These are phyloP conservation scores for Sporothrix curviconia DNA, from an alignment of 2,329 filamentous ascomycete genomes.

Conservation along the genomic window DNA sequence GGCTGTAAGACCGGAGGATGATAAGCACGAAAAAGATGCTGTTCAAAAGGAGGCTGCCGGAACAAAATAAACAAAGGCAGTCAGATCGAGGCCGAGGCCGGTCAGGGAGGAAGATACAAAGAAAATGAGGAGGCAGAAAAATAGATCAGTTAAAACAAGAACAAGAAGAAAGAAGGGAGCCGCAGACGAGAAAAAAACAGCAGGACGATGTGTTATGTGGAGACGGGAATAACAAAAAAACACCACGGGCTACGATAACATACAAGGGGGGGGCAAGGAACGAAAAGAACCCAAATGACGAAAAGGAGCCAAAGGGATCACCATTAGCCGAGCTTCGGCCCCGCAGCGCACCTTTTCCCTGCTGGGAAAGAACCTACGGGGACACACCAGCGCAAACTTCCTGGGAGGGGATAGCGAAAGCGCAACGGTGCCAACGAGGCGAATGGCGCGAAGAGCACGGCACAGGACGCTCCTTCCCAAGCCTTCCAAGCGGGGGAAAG, in stretches of 20 bases:
- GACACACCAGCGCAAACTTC: neutral
- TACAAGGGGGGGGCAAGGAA: too few species aligned
- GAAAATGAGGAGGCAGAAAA: neutral
- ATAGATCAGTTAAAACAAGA: neutral
- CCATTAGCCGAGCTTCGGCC: slow-evolving; percentile 1
- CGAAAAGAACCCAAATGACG: too few species aligned
- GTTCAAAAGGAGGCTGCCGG: neutral
- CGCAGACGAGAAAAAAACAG: neutral
- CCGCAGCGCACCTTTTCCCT: too few species aligned
- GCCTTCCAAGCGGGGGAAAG: too few species aligned
- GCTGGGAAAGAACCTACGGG: neutral
- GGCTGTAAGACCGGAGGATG: too few species aligned
- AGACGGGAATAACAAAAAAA: slow-evolving; percentile 1
- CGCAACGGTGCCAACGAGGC: neutral
- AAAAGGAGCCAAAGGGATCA: neutral
- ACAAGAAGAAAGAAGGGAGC: neutral
- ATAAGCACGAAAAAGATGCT: too few species aligned
- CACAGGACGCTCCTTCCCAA: neutral
- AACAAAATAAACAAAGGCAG: neutral
- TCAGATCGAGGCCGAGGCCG: neutral
- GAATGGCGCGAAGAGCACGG: neutral
- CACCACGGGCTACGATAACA: neutral
- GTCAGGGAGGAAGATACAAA: neutral
- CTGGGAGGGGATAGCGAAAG: too few species aligned
- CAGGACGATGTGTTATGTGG: neutral